phyloP scores from a whole-genome alignment of 2,329 filamentous ascomycete genomes.

The Fusarium nodosum region DNA sequence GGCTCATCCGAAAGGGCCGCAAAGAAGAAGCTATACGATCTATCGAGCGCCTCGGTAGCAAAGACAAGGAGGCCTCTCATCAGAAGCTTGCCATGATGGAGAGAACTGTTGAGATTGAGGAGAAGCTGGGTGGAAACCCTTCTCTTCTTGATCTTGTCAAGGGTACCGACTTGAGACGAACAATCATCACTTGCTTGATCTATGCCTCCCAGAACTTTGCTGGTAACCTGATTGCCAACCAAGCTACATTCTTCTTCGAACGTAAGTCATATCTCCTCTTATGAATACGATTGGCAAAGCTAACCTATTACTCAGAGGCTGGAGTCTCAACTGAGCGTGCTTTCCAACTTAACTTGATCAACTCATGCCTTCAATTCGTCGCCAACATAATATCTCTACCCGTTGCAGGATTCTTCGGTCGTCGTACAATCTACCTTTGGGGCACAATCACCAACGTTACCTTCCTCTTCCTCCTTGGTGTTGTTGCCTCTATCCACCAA shows the following conservation, averaged over 20 bases:
- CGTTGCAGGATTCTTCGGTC: constrained; percentile 72
- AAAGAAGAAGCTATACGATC: constrained; percentile 59
- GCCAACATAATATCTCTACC: constrained; percentile 76
- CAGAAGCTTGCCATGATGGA: constrained; percentile 69
- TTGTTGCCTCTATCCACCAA: constrained; percentile 65
- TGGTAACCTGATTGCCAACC: constrained; percentile 72
- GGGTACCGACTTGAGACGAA: constrained; percentile 67
- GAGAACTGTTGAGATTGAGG: constrained; percentile 67
- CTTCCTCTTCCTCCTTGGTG: constrained; percentile 70
- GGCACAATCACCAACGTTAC: constrained; percentile 66
- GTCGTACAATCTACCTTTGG: constrained; percentile 74
- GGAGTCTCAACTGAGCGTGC: constrained; percentile 67
- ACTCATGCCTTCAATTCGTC: constrained; percentile 71
- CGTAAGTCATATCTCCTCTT: constrained; percentile 40
- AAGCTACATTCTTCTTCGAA: constrained; percentile 71
- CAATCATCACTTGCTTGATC: constrained; percentile 67
- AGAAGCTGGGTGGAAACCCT: constrained; percentile 56
- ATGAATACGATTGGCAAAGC: rapidly evolving
- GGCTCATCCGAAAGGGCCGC: constrained; percentile 65
- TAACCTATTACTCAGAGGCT: constrained; percentile 63
- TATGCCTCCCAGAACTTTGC: constrained; percentile 72
- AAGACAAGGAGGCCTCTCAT: constrained; percentile 18
- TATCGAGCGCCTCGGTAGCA: constrained; percentile 62
- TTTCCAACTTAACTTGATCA: constrained; percentile 74
- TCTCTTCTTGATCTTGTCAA: constrained; percentile 66